These are phyloP conservation scores for Brassica carinata DNA, from an alignment of 345 rosid genomes.

Conservation along the genomic window DNA sequence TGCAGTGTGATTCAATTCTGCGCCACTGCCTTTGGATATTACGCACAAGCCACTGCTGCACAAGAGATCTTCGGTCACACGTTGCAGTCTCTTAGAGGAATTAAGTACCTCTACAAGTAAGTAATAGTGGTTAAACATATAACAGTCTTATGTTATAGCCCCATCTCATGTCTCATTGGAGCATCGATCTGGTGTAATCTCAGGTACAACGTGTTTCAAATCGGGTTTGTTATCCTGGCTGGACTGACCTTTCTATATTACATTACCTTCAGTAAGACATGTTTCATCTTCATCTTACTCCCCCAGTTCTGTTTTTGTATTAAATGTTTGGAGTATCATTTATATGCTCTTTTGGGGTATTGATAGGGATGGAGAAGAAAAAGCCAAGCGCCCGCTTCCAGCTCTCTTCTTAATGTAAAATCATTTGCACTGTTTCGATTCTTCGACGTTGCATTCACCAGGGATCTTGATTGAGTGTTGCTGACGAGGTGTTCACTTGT, in stretches of 20 bases:
- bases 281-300: not conserved
- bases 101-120: constrained; percentile 92
- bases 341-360: constrained; percentile 4
- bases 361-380: constrained; percentile 94
- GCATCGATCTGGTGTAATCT: constrained; percentile 5
- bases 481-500: constrained; percentile 10
- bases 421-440: constrained; percentile 6
- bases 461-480: constrained; percentile 21
- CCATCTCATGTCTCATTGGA: not conserved
- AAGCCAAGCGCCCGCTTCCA: constrained; percentile 85
- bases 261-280: constrained; percentile 74
- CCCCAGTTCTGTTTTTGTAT: not conserved
- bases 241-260: constrained; percentile 49
- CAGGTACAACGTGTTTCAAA: constrained; percentile 51
- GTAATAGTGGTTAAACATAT: constrained; percentile 30
- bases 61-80: constrained; percentile 99
- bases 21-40: constrained; percentile 92
- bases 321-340: not conserved
- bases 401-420: constrained; percentile 52
- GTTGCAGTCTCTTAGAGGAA: constrained; percentile 93
- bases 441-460: not conserved
- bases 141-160: not conserved
- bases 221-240: constrained; percentile 6
- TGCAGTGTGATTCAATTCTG: constrained; percentile 97
- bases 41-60: constrained; percentile 98